phyloP scores from a whole-genome alignment of 2,329 filamentous ascomycete species.

The Fusarium clavum region DNA sequence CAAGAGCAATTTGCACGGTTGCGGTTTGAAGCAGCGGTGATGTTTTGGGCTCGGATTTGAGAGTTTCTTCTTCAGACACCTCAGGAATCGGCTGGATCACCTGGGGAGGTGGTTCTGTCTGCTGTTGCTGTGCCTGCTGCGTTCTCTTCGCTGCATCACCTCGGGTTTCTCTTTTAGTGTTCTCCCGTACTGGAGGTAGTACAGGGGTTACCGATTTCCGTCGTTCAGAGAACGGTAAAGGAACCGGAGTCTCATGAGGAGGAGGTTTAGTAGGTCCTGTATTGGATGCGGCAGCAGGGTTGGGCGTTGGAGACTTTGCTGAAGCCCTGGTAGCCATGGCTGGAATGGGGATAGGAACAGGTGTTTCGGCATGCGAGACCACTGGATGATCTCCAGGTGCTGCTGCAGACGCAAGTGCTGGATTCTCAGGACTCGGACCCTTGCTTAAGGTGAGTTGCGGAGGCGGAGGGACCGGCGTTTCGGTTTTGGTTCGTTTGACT shows the following conservation, averaged over 20 bases:
- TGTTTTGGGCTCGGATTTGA: conserved; percentile 41
- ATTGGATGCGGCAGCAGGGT: conserved; percentile 41
- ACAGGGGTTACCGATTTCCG: conserved; percentile 50
- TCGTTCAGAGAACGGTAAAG: conserved; percentile 51
- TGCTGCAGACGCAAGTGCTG: conserved; percentile 34
- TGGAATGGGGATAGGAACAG: conserved; percentile 55
- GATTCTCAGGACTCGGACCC: conserved; percentile 39
- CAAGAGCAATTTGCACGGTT: conserved; percentile 10
- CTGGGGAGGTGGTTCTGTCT: conserved; percentile 22
- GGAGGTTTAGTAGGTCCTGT: conserved; percentile 49
- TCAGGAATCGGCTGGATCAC: conserved; percentile 15
- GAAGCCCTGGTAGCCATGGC: conserved; percentile 46
- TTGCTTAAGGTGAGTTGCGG: conserved; percentile 51
- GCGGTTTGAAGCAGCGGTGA: conserved; percentile 41
- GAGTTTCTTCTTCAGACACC: conserved; percentile 19
- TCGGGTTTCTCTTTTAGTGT: conserved; percentile 59
- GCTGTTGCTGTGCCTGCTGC: conserved; percentile 49
- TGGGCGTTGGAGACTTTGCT: conserved; percentile 50
- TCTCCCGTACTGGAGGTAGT: conserved; percentile 47
- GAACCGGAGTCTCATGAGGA: conserved; percentile 53
- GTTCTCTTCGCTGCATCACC: conserved; percentile 58
- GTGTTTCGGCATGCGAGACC: conserved; percentile 54
- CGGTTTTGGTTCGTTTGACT: conserved; percentile 66
- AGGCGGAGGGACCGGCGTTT: conserved; percentile 66
- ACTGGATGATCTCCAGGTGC: conserved; percentile 31